These are phyloP conservation scores for Alternaria metachromatica DNA, from an alignment of 2,329 filamentous ascomycete genomes.

Conservation along the genomic window DNA sequence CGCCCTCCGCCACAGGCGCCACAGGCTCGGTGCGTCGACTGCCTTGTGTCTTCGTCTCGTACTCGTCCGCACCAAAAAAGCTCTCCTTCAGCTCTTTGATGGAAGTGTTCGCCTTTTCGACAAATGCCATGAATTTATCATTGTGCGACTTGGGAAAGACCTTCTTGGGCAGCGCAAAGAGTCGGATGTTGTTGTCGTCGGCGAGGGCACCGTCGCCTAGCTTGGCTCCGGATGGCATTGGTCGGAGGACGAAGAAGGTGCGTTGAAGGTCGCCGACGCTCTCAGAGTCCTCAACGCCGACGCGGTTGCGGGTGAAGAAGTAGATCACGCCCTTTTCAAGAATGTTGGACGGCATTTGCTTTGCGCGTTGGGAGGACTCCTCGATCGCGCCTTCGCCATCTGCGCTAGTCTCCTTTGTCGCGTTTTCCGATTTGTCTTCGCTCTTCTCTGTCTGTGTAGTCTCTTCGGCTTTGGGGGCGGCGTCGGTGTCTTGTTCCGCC, in stretches of 20 bases:
- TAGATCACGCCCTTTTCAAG: conserved; percentile 90
- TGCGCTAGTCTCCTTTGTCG: conserved; percentile 26
- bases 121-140: conserved; percentile 81
- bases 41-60: conserved; percentile 78
- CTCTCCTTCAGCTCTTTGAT: conserved; percentile 74
- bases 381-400: conserved; percentile 51
- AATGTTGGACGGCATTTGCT: conserved; percentile 65
- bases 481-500: conserved; percentile 1
- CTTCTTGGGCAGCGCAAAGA: conserved; percentile 86
- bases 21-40: conserved; percentile 72
- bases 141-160: conserved; percentile 71
- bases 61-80: conserved; percentile 71
- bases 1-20: conserved; percentile 79
- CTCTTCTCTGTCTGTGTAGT: conserved; percentile 4
- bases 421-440: conserved; percentile 11
- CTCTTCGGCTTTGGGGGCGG: conserved; percentile 7
- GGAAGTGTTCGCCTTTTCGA: conserved; percentile 73
- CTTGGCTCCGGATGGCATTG: conserved; percentile 72
- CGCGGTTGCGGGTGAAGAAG: conserved; percentile 84
- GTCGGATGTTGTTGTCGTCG: conserved; percentile 67
- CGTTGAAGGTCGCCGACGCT: conserved; percentile 75
- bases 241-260: conserved; percentile 80
- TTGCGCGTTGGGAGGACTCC: conserved; percentile 58
- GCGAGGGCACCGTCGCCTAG: conserved; percentile 66
- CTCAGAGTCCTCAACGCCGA: conserved; percentile 73